These are phyloP conservation scores for Quercus dentata DNA, from an alignment of 306 rosid genomes.

Conservation along the genomic window DNA sequence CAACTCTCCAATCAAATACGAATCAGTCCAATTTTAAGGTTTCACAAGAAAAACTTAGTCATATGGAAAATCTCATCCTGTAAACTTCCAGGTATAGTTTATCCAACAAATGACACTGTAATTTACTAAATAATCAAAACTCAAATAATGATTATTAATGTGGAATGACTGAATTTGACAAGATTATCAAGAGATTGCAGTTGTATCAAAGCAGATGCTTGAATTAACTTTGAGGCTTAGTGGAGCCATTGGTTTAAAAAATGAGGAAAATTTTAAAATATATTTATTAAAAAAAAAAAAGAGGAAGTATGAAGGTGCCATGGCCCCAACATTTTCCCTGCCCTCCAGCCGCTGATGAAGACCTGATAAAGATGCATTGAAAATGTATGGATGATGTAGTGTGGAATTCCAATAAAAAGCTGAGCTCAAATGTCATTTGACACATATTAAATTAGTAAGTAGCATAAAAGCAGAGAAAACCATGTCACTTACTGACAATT, in stretches of 20 bases:
- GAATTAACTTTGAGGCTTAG: not conserved
- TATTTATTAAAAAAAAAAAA: too few relatives aligned
- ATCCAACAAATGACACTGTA: not conserved
- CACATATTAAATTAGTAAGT: not conserved
- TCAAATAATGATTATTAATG: not conserved
- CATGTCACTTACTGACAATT: not conserved
- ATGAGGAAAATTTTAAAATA: not conserved
- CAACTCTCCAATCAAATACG: too few relatives aligned
- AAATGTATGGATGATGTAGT: not conserved
- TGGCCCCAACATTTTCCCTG: not conserved
- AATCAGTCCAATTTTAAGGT: too few relatives aligned
- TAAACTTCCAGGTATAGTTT: not conserved
- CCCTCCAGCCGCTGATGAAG: not conserved
- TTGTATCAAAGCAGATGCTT: not conserved
- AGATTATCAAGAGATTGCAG: not conserved
- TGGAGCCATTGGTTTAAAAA: not conserved
- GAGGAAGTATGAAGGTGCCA: not conserved
- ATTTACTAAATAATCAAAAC: not conserved
- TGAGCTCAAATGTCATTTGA: not conserved
- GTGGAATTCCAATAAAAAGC: not conserved
- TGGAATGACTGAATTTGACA: not conserved
- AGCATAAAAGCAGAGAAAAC: slow-evolving; percentile 1
- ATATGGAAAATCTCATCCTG: too few relatives aligned
- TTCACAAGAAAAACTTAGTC: too few relatives aligned
- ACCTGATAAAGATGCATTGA: not conserved